Percentiles rank a stretch among this genome's conserved stretches.
phyloP scores from a whole-genome alignment of 768 basidiomycete species.

The Astraeus odoratus region DNA sequence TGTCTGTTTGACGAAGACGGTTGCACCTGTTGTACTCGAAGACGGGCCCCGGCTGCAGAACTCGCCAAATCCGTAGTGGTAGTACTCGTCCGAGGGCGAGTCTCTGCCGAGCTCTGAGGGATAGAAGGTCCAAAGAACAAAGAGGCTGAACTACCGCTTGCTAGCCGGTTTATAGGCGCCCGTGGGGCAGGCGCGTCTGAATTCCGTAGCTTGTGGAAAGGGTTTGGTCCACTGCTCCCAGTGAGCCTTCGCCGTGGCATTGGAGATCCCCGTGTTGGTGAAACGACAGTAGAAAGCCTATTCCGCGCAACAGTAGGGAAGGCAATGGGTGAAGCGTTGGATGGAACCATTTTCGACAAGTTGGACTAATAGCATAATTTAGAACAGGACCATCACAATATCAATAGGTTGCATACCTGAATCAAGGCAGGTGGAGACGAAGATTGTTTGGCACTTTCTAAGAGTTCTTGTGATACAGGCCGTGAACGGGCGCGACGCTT shows the following conservation, averaged over 20 bases:
- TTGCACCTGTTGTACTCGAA: conserved; percentile 10
- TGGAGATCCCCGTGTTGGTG: conserved; percentile 47
- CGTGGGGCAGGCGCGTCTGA: conserved; percentile 24
- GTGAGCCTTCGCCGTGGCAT: conserved; percentile 47
- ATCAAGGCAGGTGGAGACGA: conserved; percentile 34
- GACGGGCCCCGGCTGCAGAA: conserved; percentile 3
- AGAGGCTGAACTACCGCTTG: conserved; percentile 49
- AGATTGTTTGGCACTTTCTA: conserved; percentile 42
- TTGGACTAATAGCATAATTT: conserved; percentile 6
- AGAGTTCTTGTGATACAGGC: conserved; percentile 61
- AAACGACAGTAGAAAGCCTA: conserved; percentile 33
- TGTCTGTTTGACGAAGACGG: conserved; percentile 44
- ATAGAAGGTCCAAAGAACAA: conserved; percentile 57
- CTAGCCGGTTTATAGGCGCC: conserved; percentile 41
- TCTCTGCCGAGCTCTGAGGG: conserved; percentile 20
- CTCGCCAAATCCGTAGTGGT: conserved; percentile 9
- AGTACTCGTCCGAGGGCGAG: conserved; percentile 18
- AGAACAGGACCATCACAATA: neutral
- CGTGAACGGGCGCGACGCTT: conserved; percentile 71
- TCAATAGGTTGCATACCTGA: conserved; percentile 11
- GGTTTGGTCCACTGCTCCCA: conserved; percentile 28
- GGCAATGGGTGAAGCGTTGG: conserved; percentile 14
- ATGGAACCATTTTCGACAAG: conserved; percentile 8
- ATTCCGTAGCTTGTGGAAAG: conserved; percentile 24
- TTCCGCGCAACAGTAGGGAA: conserved; percentile 36